phyloP scores from a whole-genome alignment of 2,329 filamentous ascomycete species.

The Colletotrichum truncatum region DNA sequence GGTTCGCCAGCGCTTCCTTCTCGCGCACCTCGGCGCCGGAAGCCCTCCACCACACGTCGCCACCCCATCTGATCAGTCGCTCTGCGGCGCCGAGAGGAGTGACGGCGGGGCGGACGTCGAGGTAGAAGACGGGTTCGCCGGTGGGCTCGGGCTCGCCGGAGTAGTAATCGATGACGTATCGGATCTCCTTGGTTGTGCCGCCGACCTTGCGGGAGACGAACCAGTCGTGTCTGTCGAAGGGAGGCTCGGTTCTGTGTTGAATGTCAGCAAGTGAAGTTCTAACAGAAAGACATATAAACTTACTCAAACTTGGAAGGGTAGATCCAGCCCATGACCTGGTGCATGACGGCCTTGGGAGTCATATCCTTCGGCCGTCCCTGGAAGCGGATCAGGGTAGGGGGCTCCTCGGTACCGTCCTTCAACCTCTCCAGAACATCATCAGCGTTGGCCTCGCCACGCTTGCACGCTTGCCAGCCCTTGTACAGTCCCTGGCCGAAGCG shows the following conservation, averaged over 20 bases:
- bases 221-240: constrained; percentile 98
- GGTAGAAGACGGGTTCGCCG: constrained; percentile 93
- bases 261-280: constrained; percentile 30
- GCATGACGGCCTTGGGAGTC: constrained; percentile 89
- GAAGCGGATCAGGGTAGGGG: constrained; percentile 84
- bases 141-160: constrained; percentile 81
- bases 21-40: constrained; percentile 75
- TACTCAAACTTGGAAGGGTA: constrained; percentile 84
- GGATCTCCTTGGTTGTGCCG: constrained; percentile 77
- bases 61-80: constrained; percentile 86
- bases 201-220: constrained; percentile 80
- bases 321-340: constrained; percentile 80
- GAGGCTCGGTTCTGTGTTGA: constrained; percentile 73
- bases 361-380: constrained; percentile 88
- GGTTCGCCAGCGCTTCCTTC: constrained; percentile 34
- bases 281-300: constrained; percentile 38
- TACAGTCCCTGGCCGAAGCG: constrained; percentile 80
- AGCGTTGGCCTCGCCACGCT: constrained; percentile 74
- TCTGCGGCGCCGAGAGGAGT: constrained; percentile 84
- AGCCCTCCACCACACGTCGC: constrained; percentile 93
- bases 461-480: constrained; percentile 78
- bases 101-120: constrained; percentile 91
- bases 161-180: constrained; percentile 98
- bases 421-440: constrained; percentile 56
- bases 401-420: constrained; percentile 60